phyloP scores from a whole-genome alignment of 257 asterid genomes.

The Rehmannia glutinosa region DNA sequence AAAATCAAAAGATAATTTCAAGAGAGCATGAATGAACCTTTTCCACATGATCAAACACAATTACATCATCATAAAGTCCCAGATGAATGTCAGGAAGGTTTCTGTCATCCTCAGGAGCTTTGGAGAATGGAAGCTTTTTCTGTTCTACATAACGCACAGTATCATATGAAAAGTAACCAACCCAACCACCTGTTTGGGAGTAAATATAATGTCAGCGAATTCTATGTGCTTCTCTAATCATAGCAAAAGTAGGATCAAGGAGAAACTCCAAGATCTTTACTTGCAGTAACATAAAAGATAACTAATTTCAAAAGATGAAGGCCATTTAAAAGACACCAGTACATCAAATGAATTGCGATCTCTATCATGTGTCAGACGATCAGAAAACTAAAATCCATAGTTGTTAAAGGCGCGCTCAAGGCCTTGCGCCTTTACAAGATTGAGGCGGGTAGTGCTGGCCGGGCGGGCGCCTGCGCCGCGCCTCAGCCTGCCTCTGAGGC shows the following conservation, averaged over 20 bases:
- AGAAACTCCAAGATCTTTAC: not conserved
- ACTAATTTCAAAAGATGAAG: not conserved
- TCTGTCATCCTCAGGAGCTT: constrained; percentile 87
- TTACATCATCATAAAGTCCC: constrained; percentile 90
- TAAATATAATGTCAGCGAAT: constrained; percentile 16
- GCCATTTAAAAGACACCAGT: not conserved
- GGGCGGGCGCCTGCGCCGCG: no score
- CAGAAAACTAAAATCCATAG: no score
- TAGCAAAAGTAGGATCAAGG: not conserved
- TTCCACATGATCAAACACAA: constrained; percentile 97
- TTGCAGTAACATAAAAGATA: constrained; percentile 6
- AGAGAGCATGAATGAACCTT: constrained; percentile 50
- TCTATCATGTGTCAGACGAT: not conserved
- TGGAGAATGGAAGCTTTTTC: constrained; percentile 83
- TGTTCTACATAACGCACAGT: constrained; percentile 91
- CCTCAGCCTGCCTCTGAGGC: no score
- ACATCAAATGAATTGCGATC: not conserved
- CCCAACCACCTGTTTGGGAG: constrained; percentile 93
- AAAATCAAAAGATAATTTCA: not conserved
- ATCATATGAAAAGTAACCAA: constrained; percentile 94
- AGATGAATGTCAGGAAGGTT: constrained; percentile 93
- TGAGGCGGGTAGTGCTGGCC: no score
- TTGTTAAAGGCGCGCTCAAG: no score
- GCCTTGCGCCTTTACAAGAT: no score
- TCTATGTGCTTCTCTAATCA: not conserved